Conservation (phyloP, 164 flowering plant species). For the Paratinospora sagittata region DNA sequence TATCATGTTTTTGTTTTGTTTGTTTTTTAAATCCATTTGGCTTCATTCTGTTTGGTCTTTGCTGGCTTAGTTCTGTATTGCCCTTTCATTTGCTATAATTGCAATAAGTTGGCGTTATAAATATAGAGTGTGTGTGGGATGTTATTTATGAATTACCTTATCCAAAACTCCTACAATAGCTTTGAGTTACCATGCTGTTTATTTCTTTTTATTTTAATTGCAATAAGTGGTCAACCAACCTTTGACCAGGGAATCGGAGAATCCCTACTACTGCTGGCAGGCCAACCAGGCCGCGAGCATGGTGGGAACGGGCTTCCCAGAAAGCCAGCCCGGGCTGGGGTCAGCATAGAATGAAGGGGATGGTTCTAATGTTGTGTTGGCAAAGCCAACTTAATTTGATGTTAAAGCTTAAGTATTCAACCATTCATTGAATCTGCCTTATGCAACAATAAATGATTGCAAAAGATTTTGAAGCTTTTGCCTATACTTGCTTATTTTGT, state of each 20-base stretch:
- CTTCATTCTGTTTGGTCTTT: too few relatives aligned
- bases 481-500: not conserved
- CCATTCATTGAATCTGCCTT: not conserved
- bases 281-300: too few relatives aligned
- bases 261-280: too few relatives aligned
- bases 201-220: not conserved
- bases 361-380: not conserved
- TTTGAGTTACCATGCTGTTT: slow-evolving; percentile 6
- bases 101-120: too few relatives aligned
- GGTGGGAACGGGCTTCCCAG: too few relatives aligned
- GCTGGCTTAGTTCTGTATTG: too few relatives aligned
- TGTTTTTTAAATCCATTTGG: too few relatives aligned
- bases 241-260: too few relatives aligned
- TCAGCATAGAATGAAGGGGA: slow-evolving; percentile 5
- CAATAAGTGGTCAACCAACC: too few relatives aligned
- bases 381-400: not conserved
- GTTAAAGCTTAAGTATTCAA: not conserved
- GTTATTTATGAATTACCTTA: not conserved
- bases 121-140: too few relatives aligned
- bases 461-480: not conserved
- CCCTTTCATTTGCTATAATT: too few relatives aligned
- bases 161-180: not conserved
- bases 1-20: too few relatives aligned
- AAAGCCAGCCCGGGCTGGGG: not conserved
- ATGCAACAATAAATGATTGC: not conserved